These are phyloP conservation scores for Tylopilus sp. DNA, from an alignment of 1,284 basidiomycete genomes.

Conservation along the genomic window DNA sequence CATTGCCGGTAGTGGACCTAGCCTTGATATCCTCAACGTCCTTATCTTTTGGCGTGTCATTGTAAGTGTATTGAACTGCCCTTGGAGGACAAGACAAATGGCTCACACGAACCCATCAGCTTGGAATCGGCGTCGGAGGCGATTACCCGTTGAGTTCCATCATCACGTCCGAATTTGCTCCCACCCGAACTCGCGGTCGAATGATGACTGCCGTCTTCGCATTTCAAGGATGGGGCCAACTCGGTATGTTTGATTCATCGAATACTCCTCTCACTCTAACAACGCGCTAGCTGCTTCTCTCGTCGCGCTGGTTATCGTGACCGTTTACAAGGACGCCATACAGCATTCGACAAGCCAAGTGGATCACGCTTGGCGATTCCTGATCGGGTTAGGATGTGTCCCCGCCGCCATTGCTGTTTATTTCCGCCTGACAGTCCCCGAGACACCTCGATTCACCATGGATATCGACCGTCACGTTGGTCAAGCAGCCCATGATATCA, in stretches of 20 bases:
- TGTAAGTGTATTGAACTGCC: background rate
- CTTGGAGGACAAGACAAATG: background rate
- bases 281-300: too few relatives aligned
- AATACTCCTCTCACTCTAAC: too few relatives aligned
- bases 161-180: slow-evolving; percentile 69
- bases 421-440: slow-evolving; percentile 64
- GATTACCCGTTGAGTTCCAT: background rate
- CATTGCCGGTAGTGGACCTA: too few relatives aligned
- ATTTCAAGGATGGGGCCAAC: too few relatives aligned
- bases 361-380: slow-evolving; percentile 55
- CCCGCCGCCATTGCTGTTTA: slow-evolving; percentile 62
- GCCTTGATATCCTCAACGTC: too few relatives aligned
- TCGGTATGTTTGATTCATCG: too few relatives aligned
- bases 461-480: slow-evolving; percentile 72
- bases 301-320: too few relatives aligned
- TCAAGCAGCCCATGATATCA: slow-evolving; percentile 63
- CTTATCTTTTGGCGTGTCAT: too few relatives aligned
- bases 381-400: slow-evolving; percentile 61
- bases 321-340: too few relatives aligned
- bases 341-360: slow-evolving; percentile 25
- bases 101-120: slow-evolving; percentile 10
- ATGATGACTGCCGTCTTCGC: slow-evolving; percentile 53
- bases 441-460: slow-evolving; percentile 74
- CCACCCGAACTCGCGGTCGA: slow-evolving; percentile 62
- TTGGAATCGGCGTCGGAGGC: background rate